Evolutionary conservation across 768 basidiomycete genomes (phyloP).

Genomic region (Lyophyllum decastes): DNA sequence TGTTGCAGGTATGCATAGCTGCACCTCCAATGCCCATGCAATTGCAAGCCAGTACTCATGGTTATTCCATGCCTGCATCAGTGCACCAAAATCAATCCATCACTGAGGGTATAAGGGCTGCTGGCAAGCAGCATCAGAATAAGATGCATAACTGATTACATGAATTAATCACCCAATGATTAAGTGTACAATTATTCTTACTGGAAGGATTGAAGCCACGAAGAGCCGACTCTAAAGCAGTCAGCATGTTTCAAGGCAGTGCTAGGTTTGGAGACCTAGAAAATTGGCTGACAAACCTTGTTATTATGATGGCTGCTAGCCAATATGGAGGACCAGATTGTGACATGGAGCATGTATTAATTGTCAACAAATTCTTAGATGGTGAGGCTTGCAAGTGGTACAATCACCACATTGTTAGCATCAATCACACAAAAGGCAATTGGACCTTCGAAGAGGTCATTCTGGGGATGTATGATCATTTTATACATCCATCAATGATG

Average conservation of each 20-base stretch:
- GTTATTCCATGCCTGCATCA: too few relatives aligned
- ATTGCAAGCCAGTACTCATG: too few relatives aligned
- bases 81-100: too few relatives aligned
- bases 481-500: not conserved
- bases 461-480: not conserved
- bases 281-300: not conserved
- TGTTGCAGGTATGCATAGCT: too few relatives aligned
- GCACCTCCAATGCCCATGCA: too few relatives aligned
- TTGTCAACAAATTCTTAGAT: not conserved
- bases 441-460: not conserved
- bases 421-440: not conserved
- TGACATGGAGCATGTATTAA: not conserved
- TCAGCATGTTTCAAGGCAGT: not conserved
- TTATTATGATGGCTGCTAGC: not conserved
- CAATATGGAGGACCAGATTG: not conserved
- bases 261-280: conserved; percentile 1
- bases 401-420: not conserved
- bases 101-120: too few relatives aligned
- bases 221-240: not conserved
- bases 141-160: not conserved
- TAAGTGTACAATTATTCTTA: not conserved
- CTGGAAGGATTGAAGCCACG: not conserved
- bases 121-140: too few relatives aligned
- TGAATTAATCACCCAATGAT: not conserved
- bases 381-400: not conserved